A percentile compares a stretch with the other conserved stretches of the same genome.
Conservation (phyloP, 495 filamentous ascomycete genomes). For the Tuber calosporum region DNA sequence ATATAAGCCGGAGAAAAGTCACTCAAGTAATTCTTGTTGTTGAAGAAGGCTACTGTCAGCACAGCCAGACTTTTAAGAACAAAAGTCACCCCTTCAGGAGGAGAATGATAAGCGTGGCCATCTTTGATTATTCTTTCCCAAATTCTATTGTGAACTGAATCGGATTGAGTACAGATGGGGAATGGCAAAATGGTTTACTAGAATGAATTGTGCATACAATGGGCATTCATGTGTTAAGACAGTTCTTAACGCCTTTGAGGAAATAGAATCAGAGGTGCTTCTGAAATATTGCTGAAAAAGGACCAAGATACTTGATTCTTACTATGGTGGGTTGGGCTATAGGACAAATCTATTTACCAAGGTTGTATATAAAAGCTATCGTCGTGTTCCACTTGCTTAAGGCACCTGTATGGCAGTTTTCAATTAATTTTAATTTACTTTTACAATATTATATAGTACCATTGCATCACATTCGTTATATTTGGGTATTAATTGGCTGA, state of each 20-base stretch:
- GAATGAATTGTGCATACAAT: constrained; percentile 4
- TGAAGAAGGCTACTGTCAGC: background rate
- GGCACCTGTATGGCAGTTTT: background rate
- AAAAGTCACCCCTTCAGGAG: background rate
- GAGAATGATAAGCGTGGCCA: background rate
- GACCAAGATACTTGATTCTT: background rate
- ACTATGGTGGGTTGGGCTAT: constrained; percentile 1
- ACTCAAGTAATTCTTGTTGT: background rate
- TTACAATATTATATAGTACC: no score
- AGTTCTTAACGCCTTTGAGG: background rate
- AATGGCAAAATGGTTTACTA: constrained; percentile 8
- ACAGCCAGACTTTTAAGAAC: background rate
- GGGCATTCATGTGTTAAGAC: background rate
- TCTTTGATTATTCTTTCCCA: background rate
- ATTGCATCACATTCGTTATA: no score
- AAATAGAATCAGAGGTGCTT: background rate
- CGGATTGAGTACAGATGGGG: constrained; percentile 4
- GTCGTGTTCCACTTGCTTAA: background rate
- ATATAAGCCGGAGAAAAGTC: background rate
- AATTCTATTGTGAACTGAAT: constrained; percentile 6
- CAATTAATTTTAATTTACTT: no score
- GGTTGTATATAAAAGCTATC: constrained; percentile 11
- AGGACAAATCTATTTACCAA: constrained; percentile 8
- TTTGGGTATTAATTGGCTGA: no score
- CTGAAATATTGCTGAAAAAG: background rate